Evolutionary conservation across 2,329 filamentous ascomycete genomes (phyloP).

Genomic region (Colletotrichum nymphaeae): DNA sequence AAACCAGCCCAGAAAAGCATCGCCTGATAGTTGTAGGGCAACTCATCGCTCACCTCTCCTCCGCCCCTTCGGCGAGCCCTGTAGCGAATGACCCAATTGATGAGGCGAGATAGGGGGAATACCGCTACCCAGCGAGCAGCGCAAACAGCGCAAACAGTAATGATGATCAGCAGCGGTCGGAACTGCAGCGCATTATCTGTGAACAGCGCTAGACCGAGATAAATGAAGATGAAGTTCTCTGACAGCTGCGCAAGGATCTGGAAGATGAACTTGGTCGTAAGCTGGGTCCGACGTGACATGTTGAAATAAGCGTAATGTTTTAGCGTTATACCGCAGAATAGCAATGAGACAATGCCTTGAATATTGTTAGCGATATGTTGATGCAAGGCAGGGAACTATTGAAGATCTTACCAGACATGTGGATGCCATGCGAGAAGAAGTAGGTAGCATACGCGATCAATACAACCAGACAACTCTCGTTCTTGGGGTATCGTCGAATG

Average conservation of each 20-base stretch:
- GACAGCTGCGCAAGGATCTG: conserved; percentile 94
- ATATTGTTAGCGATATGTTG: conserved; percentile 28
- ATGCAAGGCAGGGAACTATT: neutral
- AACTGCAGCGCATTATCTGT: conserved; percentile 90
- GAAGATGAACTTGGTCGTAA: conserved; percentile 98
- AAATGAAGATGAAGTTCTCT: conserved; percentile 99
- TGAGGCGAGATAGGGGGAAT: conserved; percentile 88
- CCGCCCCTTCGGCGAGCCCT: conserved; percentile 79
- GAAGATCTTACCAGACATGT: conserved; percentile 84
- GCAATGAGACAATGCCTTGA: conserved; percentile 89
- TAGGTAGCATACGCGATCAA: conserved; percentile 96
- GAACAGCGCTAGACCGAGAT: conserved; percentile 93
- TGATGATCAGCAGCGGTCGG: conserved; percentile 94
- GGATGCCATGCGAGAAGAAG: conserved; percentile 95
- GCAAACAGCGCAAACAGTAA: conserved; percentile 92
- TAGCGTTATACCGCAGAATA: conserved; percentile 97
- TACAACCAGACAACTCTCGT: conserved; percentile 94
- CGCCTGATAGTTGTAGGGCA: conserved; percentile 96
- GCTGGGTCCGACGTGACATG: conserved; percentile 96
- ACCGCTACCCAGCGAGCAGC: conserved; percentile 93
- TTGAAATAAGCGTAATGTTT: conserved; percentile 99
- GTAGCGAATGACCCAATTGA: conserved; percentile 94
- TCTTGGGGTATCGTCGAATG: conserved; percentile 91
- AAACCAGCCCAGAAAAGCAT: conserved; percentile 99
- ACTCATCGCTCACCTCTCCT: conserved; percentile 80